Evolutionary conservation across 75 land plant species (phyloP).

Genomic region (Larix kaempferi): DNA sequence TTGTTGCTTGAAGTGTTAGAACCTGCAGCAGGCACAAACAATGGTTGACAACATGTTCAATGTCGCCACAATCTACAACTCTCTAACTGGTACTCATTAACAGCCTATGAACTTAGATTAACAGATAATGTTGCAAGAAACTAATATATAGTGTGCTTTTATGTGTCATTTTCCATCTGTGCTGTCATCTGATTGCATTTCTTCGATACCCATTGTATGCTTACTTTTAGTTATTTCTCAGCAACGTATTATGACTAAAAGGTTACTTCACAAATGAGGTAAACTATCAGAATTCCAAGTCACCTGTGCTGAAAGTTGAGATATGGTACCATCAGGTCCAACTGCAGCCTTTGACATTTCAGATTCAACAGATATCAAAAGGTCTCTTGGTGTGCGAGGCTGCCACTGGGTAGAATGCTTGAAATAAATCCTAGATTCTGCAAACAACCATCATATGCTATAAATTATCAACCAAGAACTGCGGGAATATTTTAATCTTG

Average conservation of each 20-base stretch:
- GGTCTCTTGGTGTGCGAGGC: conserved; percentile 86
- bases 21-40: conserved; percentile 48
- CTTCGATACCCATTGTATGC: not conserved
- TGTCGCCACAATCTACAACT: not conserved
- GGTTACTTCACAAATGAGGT: not conserved
- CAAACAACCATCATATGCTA: not conserved
- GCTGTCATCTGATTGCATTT: not conserved
- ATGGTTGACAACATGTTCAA: not conserved
- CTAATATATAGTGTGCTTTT: not conserved
- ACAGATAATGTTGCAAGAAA: not conserved
- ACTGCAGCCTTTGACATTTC: conserved; percentile 49
- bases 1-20: conserved; percentile 94
- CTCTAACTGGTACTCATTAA: not conserved
- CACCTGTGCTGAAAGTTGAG: conserved; percentile 91
- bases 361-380: conserved; percentile 86
- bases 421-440: conserved; percentile 89
- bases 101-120: not conserved
- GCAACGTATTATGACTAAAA: not conserved
- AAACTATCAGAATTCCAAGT: not conserved
- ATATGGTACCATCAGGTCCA: conserved; percentile 36
- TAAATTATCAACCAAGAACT: not conserved
- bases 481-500: not conserved
- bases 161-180: not conserved
- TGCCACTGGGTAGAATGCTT: conserved; percentile 86
- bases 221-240: not conserved